phyloP scores from a whole-genome alignment of 805 yeast genomes.

The Citeromyces nyonsensis region DNA sequence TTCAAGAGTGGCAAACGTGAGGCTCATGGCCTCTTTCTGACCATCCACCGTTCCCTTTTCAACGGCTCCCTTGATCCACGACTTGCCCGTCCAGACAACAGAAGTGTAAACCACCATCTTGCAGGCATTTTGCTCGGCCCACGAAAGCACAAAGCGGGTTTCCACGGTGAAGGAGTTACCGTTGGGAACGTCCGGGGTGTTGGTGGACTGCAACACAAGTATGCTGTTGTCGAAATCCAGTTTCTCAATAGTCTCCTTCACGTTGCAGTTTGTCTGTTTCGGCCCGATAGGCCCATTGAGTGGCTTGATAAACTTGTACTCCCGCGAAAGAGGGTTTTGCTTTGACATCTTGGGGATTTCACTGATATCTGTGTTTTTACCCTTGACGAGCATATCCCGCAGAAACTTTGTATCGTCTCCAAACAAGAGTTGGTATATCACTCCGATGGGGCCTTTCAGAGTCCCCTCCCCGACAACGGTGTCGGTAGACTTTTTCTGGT shows the following conservation, averaged over 20 bases:
- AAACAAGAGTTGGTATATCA: slow-evolving; percentile 53
- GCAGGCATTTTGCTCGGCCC: slow-evolving; percentile 58
- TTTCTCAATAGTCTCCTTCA: slow-evolving; percentile 39
- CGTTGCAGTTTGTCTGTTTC: slow-evolving; percentile 62
- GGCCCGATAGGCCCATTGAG: slow-evolving; percentile 83
- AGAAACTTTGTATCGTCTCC: slow-evolving; percentile 37
- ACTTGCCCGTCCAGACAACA: slow-evolving; percentile 79
- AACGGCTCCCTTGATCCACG: slow-evolving; percentile 85
- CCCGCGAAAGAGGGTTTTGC: slow-evolving; percentile 16
- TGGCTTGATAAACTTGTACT: slow-evolving; percentile 57
- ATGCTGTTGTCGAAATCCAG: slow-evolving; percentile 39
- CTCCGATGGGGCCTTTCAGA: slow-evolving; percentile 63
- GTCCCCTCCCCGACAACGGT: slow-evolving; percentile 32
- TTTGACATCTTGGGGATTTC: slow-evolving; percentile 7
- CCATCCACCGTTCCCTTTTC: slow-evolving; percentile 79
- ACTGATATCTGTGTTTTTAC: slow-evolving; percentile 25
- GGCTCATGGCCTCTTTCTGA: slow-evolving; percentile 36
- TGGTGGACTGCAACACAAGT: slow-evolving; percentile 44
- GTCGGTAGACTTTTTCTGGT: slow-evolving; percentile 24
- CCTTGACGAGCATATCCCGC: slow-evolving; percentile 19
- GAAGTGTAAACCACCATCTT: slow-evolving; percentile 49
- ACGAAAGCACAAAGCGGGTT: slow-evolving; percentile 56
- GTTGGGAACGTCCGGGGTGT: slow-evolving; percentile 91
- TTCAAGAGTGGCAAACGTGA: no score
- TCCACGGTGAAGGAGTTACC: slow-evolving; percentile 69